Evolutionary conservation across 225 moss, liverwort and hornwort genomes (phyloP), one percentile per base, ranked within the genome.

Genomic region (Rhytidiadelphus loreus): DNA sequence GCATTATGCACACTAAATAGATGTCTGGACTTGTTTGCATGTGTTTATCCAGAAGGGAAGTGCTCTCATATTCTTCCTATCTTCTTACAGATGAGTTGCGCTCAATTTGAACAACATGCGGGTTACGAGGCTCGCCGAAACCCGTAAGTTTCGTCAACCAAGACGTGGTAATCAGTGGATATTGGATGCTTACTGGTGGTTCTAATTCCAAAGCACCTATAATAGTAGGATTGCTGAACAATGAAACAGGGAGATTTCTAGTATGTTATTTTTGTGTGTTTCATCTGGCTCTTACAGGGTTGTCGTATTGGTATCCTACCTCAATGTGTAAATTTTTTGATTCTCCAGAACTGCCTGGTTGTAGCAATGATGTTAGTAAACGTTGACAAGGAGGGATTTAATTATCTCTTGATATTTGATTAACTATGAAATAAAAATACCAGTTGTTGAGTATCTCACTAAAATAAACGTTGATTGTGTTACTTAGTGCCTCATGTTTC

Each of bases 101-200:
- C 96, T n/a, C 91, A 91, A 79, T 98, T 98, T 89, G 98, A 98
- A 87, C 95, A 96, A 86, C 98, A 98, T 87, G 98, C 98, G 62
- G 98, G 97, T 72, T 96, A 93, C 90, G 98, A 95, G 89, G 95
- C 96, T 89, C 96, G 97, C 53, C 96, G 95, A 52, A 98, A 97
- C 86, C 98, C 98, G 98, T 98, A 91, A 94, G 98, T 95, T 26
- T 86, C 64, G 75, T 87, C 61, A 43, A 63, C 43, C 53, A 50
- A 79, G 88, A 23, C 70, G 43, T 69, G 84, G 11, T 56, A 66
- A 57, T 63, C 56, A 39, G 33, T 62, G 69, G 28, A 64, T 77
- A 52, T 23, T 53, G 37, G 55, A 48, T 63, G 25, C 63, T 48
- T 50, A 18, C 26, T 29, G n/a, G n/a, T 53, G 6, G 32, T 58